phyloP scores from a whole-genome alignment of 176 grass and related monocot genomes.

The Zea luxurians region DNA sequence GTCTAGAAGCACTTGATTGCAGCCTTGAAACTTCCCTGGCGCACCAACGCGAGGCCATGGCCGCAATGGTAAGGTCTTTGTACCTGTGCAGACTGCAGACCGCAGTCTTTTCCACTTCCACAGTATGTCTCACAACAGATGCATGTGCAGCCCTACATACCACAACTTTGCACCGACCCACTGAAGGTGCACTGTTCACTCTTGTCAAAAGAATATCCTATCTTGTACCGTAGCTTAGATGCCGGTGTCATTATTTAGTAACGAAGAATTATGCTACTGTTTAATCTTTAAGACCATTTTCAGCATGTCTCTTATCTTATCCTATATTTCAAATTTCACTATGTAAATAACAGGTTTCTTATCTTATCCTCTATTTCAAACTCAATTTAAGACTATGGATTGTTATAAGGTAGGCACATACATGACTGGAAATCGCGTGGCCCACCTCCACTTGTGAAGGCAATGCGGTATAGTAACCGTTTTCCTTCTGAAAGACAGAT shows the following conservation, averaged over 20 bases:
- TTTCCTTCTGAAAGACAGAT: not conserved
- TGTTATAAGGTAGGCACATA: not conserved
- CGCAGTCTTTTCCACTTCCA: not conserved
- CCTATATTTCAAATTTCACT: no score
- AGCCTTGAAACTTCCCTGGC: conserved; percentile 26
- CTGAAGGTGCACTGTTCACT: not conserved
- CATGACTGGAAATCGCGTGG: not conserved
- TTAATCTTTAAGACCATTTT: not conserved
- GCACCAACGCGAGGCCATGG: not conserved
- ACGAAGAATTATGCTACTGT: conserved; percentile 7
- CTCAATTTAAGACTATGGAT: not conserved
- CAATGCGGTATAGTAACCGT: not conserved
- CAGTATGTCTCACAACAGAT: not conserved
- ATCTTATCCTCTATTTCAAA: no score
- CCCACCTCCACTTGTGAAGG: not conserved
- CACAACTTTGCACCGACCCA: conserved; percentile 5
- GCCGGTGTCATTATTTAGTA: not conserved
- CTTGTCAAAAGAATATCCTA: conserved; percentile 1
- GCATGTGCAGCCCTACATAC: conserved; percentile 10
- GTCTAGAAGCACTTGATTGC: conserved; percentile 11
- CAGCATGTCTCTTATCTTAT: no score
- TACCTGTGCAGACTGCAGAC: not conserved
- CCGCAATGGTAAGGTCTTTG: conserved; percentile 17
- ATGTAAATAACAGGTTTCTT: no score
- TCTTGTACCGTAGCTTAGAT: not conserved